Base-by-base conservation (phyloP, 106 monocot genomes). In the Dendrobium catenatum region DNA sequence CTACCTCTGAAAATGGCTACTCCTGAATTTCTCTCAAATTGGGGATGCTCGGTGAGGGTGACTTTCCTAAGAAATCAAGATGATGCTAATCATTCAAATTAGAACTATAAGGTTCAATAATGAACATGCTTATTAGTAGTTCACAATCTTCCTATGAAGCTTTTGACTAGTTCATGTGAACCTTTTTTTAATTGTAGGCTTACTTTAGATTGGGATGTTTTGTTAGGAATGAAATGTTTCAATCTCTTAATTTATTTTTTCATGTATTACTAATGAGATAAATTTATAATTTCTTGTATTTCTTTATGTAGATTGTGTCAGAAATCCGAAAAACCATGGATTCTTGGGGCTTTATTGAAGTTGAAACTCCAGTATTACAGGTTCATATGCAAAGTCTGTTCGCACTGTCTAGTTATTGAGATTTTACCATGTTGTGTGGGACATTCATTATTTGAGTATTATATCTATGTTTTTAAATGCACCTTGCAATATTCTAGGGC, bases 351-450 rank as follows among this genome's bases (percentile, higher is more conserved):
- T 99, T 91, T 79, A 95, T 99, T 70, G 98, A 99, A 86, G 93
- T 99, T 41, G 98, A 99, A 77, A 99, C 98, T 85, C 98, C 98
- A 84, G 93, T 99, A 82, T 84, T 99, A 76, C 98, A 99, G 98
- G 98, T 99, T 9, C 41, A 11, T 66, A 4, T 66, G 64, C n/a
- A 66, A 66, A 6, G 10, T n/a, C 26, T 66, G 64, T 26, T 66
- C 6, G 26, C 10, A 24, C 15, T 24, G 26, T 6, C n/a, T 66
- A 66, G 26, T 22, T 66, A 66, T 26, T 66, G 64, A 26, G 64
- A 6, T 22, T 66, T 66, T 22, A 26, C 64, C 26, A 64, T 64
- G 6, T 66, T 26, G n/a, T 24, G 8, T 66, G 64, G 1, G 26
- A 9, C 10, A 66, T 66, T 66, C 8, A 9, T 66, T 66, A 66